Evolutionary conservation across 148 eudicot species (phyloP).

Genomic region (Cornus kousa): DNA sequence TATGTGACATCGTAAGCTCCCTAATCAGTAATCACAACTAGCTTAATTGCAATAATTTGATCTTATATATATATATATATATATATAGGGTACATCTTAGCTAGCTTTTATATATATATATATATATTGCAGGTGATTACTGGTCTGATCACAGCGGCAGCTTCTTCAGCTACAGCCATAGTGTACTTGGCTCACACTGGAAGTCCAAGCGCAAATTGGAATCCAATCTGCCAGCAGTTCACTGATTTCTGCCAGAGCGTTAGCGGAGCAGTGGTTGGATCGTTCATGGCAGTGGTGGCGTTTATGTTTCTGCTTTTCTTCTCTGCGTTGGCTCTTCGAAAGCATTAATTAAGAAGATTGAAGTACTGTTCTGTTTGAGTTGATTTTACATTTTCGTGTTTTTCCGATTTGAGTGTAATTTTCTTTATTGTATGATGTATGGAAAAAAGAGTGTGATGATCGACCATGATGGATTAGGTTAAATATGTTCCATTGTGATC

Average conservation of each 20-base stretch:
- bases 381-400: neutral
- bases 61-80: neutral
- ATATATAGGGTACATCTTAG: neutral
- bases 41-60: no score
- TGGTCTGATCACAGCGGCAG: constrained; percentile 50
- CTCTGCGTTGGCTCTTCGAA: constrained; percentile 50
- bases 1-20: constrained; percentile 62
- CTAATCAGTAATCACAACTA: neutral
- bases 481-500: no score
- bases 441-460: neutral
- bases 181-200: constrained; percentile 80
- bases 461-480: no score
- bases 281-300: constrained; percentile 46
- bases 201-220: constrained; percentile 65
- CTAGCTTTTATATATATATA: neutral
- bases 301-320: constrained; percentile 44
- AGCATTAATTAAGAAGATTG: constrained; percentile 19
- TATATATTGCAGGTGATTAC: constrained; percentile 38
- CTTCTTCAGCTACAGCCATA: constrained; percentile 61
- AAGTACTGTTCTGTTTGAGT: neutral
- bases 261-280: constrained; percentile 68
- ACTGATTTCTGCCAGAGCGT: constrained; percentile 54
- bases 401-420: neutral
- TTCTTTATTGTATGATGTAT: neutral
- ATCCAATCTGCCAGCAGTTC: constrained; percentile 75